Percentiles rank a stretch among this genome's conserved stretches.
These are phyloP conservation scores for Micractinium sp. DNA, from an alignment of 139 green algal species.

Conservation along the genomic window DNA sequence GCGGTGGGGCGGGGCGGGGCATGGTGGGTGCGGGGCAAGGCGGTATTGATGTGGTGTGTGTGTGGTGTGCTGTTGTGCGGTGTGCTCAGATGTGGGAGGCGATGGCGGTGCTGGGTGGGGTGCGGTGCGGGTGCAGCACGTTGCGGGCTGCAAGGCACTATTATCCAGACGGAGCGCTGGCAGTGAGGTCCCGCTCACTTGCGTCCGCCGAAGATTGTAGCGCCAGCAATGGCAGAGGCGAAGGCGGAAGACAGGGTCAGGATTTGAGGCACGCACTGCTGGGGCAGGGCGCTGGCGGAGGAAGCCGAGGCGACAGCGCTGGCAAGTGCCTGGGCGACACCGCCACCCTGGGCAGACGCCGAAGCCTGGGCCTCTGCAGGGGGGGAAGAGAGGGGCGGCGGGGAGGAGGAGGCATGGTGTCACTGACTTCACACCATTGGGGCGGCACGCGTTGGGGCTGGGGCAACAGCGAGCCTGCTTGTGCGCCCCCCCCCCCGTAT, in stretches of 20 bases:
- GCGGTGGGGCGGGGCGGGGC: too few species aligned
- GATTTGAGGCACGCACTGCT: not conserved
- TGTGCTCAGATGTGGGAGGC: too few species aligned
- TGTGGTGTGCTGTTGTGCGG: too few species aligned
- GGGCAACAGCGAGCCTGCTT: too few species aligned
- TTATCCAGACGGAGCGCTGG: too few species aligned
- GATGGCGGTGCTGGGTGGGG: too few species aligned
- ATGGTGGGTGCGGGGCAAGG: too few species aligned
- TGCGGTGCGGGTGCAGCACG: too few species aligned
- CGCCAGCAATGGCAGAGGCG: not conserved
- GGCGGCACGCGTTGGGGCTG: not conserved
- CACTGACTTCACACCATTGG: not conserved
- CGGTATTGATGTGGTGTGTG: too few species aligned
- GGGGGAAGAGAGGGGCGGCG: not conserved
- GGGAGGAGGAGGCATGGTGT: not conserved
- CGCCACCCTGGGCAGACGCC: not conserved
- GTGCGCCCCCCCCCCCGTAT: not conserved
- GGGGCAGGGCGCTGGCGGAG: not conserved
- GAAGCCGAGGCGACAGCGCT: not conserved
- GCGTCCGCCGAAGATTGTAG: not conserved
- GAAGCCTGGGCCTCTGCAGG: not conserved
- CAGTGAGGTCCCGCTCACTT: not conserved
- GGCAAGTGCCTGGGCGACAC: not conserved
- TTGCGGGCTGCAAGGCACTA: too few species aligned
- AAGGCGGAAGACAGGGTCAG: not conserved